A percentile compares a stretch with the other conserved stretches of the same genome.
Conservation (phyloP, 2,329 filamentous ascomycete genomes). For the Colletotrichum sp. region DNA sequence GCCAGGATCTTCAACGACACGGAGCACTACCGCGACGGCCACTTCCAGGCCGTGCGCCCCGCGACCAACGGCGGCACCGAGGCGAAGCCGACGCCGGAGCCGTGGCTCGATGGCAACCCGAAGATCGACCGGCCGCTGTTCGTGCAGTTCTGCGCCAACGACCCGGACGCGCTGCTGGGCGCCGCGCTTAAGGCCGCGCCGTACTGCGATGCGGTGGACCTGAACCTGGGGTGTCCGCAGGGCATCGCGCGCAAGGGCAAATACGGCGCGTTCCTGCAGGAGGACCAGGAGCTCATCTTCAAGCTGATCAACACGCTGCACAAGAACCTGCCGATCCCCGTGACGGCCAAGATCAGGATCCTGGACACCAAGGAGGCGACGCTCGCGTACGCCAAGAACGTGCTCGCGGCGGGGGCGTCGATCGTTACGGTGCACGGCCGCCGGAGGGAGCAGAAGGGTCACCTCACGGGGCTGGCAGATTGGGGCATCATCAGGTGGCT, state of each 20-base stretch:
- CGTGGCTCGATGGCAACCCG: slow-evolving; percentile 87
- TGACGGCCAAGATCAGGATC: slow-evolving; percentile 94
- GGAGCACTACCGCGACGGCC: slow-evolving; percentile 74
- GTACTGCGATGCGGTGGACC: slow-evolving; percentile 92
- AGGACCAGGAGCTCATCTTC: slow-evolving; percentile 85
- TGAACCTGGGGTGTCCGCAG: slow-evolving; percentile 96
- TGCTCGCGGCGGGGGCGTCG: slow-evolving; percentile 86
- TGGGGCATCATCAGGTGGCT: slow-evolving; percentile 87
- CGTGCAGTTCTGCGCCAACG: slow-evolving; percentile 95
- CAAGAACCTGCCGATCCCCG: slow-evolving; percentile 76
- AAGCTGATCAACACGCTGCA: slow-evolving; percentile 86
- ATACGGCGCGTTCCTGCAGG: slow-evolving; percentile 94
- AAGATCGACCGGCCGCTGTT: slow-evolving; percentile 85
- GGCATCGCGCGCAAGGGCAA: slow-evolving; percentile 90
- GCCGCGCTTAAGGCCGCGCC: slow-evolving; percentile 82
- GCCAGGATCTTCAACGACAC: slow-evolving; percentile 85
- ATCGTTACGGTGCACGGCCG: slow-evolving; percentile 94
- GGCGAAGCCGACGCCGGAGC: slow-evolving; percentile 27
- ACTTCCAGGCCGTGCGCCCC: slow-evolving; percentile 74
- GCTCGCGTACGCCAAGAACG: slow-evolving; percentile 85
- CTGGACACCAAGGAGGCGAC: slow-evolving; percentile 87
- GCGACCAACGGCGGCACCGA: slow-evolving; percentile 23
- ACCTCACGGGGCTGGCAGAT: slow-evolving; percentile 91
- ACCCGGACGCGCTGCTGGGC: slow-evolving; percentile 77
- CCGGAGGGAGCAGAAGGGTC: slow-evolving; percentile 90